These are phyloP conservation scores for Aspergillus sclerotialis DNA, from an alignment of 2,329 filamentous ascomycete species.

Conservation along the genomic window DNA sequence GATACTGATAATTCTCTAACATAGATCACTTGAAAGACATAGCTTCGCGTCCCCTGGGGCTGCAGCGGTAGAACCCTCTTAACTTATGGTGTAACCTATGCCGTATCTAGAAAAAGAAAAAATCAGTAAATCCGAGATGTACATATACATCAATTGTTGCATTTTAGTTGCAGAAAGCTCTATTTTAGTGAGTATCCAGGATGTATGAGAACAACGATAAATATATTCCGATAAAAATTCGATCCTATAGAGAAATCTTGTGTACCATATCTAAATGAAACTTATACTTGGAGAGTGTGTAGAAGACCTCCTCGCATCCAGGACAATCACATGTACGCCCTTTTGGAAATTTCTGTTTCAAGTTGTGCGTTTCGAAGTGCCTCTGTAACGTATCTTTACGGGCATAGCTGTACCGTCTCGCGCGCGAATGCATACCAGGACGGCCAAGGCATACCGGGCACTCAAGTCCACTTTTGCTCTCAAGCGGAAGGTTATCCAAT, in stretches of 20 bases:
- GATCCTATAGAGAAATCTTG: not conserved
- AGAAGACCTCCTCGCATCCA: not conserved
- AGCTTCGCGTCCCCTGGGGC: no score
- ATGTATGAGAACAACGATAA: not conserved
- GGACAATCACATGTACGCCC: constrained; percentile 1
- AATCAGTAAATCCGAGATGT: no score
- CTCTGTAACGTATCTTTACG: constrained; percentile 1
- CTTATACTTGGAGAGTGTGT: constrained; percentile 1
- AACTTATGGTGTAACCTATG: no score
- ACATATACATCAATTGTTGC: no score
- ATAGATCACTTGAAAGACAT: no score
- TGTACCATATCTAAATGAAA: not conserved
- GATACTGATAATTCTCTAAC: no score
- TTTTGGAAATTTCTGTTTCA: not conserved
- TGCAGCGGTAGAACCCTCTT: no score
- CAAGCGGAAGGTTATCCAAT: not conserved
- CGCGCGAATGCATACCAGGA: not conserved
- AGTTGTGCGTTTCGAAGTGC: constrained; percentile 2
- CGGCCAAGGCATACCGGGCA: constrained; percentile 1
- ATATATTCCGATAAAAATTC: not conserved
- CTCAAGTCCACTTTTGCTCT: constrained; percentile 1
- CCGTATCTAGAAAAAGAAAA: no score
- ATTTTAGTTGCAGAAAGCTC: no score
- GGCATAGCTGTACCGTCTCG: not conserved
- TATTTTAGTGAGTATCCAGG: no score